Evolutionary conservation across 768 basidiomycete genomes (phyloP), one percentile per base, ranked within the genome.

Genomic region (Lentinula lateritia): DNA sequence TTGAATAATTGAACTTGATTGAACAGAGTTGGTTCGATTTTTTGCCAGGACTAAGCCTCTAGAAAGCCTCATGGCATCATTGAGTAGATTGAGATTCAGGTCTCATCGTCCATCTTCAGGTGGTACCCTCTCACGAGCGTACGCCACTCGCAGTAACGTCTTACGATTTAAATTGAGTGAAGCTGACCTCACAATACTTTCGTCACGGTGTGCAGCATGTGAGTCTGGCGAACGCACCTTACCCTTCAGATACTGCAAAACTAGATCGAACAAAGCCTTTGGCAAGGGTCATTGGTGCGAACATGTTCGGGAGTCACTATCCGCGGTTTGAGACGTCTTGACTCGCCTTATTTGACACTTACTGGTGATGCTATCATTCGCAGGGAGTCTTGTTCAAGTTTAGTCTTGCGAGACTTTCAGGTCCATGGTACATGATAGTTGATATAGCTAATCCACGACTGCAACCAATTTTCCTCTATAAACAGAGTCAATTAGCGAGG

Each of bases 391-490:
- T 3, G 3, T 28, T 28, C 28, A 28, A 28, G 28, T 28, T 28
- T 28, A 39, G 38, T 39, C 38, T 39, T 39, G 2, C 28, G 38
- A 39, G 38, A 39, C 38, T 3, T 39, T 39, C 38, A 39, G 9
- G 7, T 39, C 38, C 12, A 23, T 50, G 34, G 35, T 34, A 36
- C 32, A 34, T 36, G 12, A 5, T 35, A 16, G 36, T 38, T 13
- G 41, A 6, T 32, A n/a, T 43, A 12, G 15, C 55, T 41, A 63
- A 35, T 63, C 58, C 61, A 74, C 63, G 34, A 63, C 68, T 18
- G 64, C 69, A 39, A 74, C 60, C 34, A 75, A 71, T 64, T 74
- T 74, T 53, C 73, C 73, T 13, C 74, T 74, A 43, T 20, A 28
- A 59, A 61, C 15, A 18, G 3, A 28, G 28, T 58, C 13, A 43